phyloP scores from a whole-genome alignment of 257 asterid species.

The Solanum habrochaites region DNA sequence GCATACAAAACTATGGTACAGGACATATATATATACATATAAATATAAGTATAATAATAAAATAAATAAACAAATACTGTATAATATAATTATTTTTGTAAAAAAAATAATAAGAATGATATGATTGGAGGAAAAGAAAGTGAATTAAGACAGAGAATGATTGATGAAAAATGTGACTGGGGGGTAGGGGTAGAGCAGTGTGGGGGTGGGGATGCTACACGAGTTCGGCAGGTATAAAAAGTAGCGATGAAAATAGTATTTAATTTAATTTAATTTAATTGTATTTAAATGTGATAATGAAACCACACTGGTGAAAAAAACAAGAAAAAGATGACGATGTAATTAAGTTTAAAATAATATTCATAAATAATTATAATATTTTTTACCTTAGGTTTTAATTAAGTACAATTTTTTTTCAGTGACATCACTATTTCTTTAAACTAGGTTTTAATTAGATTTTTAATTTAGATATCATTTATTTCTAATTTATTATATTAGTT shows the following conservation, averaged over 20 bases:
- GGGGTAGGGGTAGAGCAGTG: background rate
- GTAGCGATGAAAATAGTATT: no score
- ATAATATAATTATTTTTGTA: no score
- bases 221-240: background rate
- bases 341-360: no score
- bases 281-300: background rate
- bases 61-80: no score
- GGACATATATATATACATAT: no score
- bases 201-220: background rate
- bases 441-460: background rate
- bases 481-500: no score
- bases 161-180: background rate
- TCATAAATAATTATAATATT: background rate
- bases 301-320: background rate
- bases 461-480: background rate
- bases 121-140: slow-evolving; percentile 5
- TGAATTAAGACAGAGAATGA: background rate
- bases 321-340: background rate
- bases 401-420: no score
- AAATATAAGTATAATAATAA: background rate
- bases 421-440: background rate
- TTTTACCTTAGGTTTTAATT: background rate
- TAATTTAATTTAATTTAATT: background rate
- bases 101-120: background rate
- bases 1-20: background rate